A percentile compares a stretch with the other conserved stretches of the same genome.
Conservation (phyloP, 129 eudicot species). For the Helianthus annuus region DNA sequence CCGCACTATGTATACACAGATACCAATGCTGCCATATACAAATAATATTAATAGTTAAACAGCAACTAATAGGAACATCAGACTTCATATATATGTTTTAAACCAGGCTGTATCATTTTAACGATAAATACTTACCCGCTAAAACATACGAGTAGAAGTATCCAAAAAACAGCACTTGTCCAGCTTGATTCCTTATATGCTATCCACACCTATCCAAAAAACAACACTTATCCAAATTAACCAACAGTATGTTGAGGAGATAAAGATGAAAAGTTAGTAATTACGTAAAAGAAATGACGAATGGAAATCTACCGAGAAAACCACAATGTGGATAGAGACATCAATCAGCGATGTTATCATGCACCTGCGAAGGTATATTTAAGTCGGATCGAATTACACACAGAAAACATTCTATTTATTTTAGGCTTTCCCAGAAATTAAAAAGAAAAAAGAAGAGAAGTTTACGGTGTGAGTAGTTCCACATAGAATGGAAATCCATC, state of each 20-base stretch:
- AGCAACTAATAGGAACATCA: neutral
- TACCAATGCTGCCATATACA: slow-evolving; percentile 41
- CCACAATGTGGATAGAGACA: slow-evolving; percentile 38
- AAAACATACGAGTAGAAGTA: slow-evolving; percentile 1
- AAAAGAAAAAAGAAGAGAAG: too few species aligned
- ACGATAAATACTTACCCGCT: slow-evolving; percentile 45
- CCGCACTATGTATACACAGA: slow-evolving; percentile 52
- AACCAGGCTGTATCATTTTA: neutral
- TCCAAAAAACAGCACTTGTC: slow-evolving; percentile 7
- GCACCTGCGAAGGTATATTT: slow-evolving; percentile 50
- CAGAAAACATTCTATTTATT: too few species aligned
- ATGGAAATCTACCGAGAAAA: slow-evolving; percentile 50
- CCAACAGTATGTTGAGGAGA: neutral
- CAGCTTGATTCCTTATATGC: slow-evolving; percentile 14
- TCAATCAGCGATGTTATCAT: slow-evolving; percentile 56
- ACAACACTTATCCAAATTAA: neutral
- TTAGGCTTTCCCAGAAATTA: too few species aligned
- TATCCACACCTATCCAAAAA: neutral
- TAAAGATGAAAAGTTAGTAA: neutral
- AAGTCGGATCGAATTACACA: too few species aligned
- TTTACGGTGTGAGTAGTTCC: slow-evolving; percentile 4
- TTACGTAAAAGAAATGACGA: neutral
- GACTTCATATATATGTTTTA: neutral
- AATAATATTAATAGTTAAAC: neutral
- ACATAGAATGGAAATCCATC: slow-evolving; percentile 4